Evolutionary conservation across 2,329 filamentous ascomycete species (phyloP), one percentile per base, ranked within the genome.

Genomic region (Ophiocordyceps australis): DNA sequence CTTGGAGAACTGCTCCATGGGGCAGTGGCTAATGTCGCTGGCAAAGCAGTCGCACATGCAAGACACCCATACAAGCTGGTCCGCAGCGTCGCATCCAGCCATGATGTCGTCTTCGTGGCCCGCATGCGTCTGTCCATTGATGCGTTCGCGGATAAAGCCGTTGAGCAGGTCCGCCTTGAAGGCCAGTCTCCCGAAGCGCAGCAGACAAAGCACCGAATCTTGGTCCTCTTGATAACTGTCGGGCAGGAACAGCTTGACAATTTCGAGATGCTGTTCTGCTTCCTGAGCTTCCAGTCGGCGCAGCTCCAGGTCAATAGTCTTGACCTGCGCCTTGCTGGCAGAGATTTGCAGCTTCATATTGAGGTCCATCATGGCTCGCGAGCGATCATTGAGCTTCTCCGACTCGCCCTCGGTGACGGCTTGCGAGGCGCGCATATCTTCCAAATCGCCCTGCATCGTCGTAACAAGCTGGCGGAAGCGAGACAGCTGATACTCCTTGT

Each of bases 281-380:
- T 95, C 82, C 39, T 91, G 76, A 0, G 85, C 83, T 39, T 92
- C 82, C 43, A 95, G 66, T 29, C 78, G 75, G 27, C 77, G 70
- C 30, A 95, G 58, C 46, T 95, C 85, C 17, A 94, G 62, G 37
- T 94, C 85, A 33, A 98, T 92, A 0, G 83, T 83, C 56, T 93
- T 95, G 41, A 81, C 74, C 47, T 93, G 86, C 3, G 86, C 78
- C 56, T 93, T 93, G 21, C 82, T 69, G 9, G 83, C 83, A 9
- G 83, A 91, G 29, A 79, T 68, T 43, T 93, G 86, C 22, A 98
- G 65, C 52, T 92, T 91, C 65, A 86, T 69, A 49, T 95, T 95
- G 23, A 98, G 65, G 42, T 98, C 86, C 69, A 93, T 79, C 76
- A 98, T 92, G 28, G 86, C 83, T 34, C 83, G 72, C 23, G 86